Evolutionary conservation across 345 rosid genomes (phyloP).

Genomic region (Arabidopsis arenosa): DNA sequence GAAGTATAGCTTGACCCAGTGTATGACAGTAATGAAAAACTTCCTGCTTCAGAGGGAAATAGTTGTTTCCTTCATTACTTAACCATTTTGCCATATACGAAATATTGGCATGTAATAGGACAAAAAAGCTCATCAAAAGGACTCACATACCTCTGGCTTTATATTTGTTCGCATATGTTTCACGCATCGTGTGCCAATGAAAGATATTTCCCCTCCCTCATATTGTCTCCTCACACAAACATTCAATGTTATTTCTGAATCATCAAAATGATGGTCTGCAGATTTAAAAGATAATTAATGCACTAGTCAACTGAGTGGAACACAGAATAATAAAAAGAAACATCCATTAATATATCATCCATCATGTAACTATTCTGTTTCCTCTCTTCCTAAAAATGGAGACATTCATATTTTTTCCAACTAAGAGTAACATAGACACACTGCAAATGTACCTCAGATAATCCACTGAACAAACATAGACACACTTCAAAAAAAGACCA

Average conservation of each 20-base stretch:
- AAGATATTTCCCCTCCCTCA: conserved; percentile 78
- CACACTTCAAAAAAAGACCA: too few species aligned
- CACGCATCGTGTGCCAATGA: conserved; percentile 76
- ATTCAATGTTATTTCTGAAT: conserved; percentile 89
- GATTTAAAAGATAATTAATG: background rate
- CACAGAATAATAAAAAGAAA: too few species aligned
- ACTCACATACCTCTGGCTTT: conserved; percentile 60
- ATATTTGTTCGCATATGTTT: conserved; percentile 62
- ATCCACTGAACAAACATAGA: too few species aligned
- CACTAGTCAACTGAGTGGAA: too few species aligned
- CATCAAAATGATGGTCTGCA: conserved; percentile 81
- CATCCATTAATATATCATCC: too few species aligned
- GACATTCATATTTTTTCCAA: too few species aligned
- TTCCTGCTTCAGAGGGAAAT: conserved; percentile 51
- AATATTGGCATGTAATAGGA: background rate
- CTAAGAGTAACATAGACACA: too few species aligned
- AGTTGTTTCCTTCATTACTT: conserved; percentile 5
- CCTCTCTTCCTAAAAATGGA: too few species aligned
- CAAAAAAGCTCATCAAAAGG: background rate
- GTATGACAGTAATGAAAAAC: conserved; percentile 62
- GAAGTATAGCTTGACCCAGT: conserved; percentile 74
- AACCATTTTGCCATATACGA: background rate
- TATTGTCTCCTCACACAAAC: conserved; percentile 83
- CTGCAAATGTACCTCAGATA: too few species aligned
- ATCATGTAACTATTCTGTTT: too few species aligned